phyloP scores from a whole-genome alignment of 176 grass and related monocot genomes.

The Carex littledalei region DNA sequence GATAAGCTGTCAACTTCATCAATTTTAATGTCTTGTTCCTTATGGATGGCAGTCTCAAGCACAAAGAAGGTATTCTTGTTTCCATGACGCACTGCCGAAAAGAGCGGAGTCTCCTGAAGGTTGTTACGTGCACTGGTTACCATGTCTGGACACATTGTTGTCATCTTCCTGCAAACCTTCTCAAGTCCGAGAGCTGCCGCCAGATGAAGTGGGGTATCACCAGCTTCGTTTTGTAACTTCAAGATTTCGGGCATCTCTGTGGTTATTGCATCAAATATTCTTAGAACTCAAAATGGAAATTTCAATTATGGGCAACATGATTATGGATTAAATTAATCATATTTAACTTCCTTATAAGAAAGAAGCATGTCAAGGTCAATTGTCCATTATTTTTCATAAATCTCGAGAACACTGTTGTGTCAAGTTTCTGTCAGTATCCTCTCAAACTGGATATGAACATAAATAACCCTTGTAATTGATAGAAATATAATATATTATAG shows the following conservation, averaged over 20 bases:
- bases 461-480: too few relatives aligned
- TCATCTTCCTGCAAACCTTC: not conserved
- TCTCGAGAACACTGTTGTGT: not conserved
- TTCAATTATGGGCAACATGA: not conserved
- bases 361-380: not conserved
- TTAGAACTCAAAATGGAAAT: not conserved
- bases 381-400: not conserved
- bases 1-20: not conserved
- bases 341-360: not conserved
- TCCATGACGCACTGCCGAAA: not conserved
- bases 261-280: not conserved
- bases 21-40: not conserved
- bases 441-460: not conserved
- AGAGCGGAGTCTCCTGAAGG: not conserved
- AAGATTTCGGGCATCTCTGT: not conserved
- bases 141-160: not conserved
- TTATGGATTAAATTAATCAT: not conserved
- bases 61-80: not conserved
- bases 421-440: not conserved
- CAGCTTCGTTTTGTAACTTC: not conserved
- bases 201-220: not conserved
- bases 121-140: not conserved
- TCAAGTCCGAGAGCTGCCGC: not conserved
- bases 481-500: too few relatives aligned
- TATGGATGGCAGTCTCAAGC: not conserved